Evolutionary conservation across 192 early-diverging fungal species (phyloP), one percentile per base, ranked within the genome.

Genomic region (Coemansia sp.): DNA sequence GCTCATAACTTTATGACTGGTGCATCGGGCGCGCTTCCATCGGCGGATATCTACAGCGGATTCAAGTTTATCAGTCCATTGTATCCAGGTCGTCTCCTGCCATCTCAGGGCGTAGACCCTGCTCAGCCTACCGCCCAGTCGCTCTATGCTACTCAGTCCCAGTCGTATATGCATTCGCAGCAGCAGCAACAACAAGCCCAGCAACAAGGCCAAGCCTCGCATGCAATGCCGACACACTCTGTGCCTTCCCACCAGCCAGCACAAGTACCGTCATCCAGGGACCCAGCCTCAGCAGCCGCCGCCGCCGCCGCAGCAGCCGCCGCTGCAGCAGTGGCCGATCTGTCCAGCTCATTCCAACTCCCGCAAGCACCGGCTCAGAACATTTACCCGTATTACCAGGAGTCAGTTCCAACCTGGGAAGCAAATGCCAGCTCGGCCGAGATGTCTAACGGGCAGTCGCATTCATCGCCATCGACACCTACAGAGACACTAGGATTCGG

Each of bases 11-110:
- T 82, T 52, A 77, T 77, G 22, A 36, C 38, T 36, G 67, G 66
- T 6, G 59, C 80, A 2, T 46, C 69, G 4, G 67, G 71, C 3
- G 41, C 70, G 38, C 68, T 81, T 5, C 79, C 79, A 1, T 65
- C 73, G 29, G 49, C 74, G 15, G 77, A 84, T 18, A 54, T 84
- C 12, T 84, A 78, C 49, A 52, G 71, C 38, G 65, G 70, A 33
- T 76, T 84, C 63, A 84, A 84, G 74, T 79, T 84, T 34, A 84
- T 84, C 68, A 84, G 47, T 60, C 76, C 77, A n/a, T 65, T 79
- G 42, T 84, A 84, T 38, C 66, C 67, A 1, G 74, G 71, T 18
- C 82, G 82, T 13, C 61, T 79, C n/a, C 42, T 84, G 5, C 71
- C 75, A 24, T 47, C 73, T 5, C 74, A 73, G 62, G 34, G 42